Base-by-base conservation (phyloP, 2,329 filamentous ascomycete genomes). In the Ophiostoma tasmaniense region DNA sequence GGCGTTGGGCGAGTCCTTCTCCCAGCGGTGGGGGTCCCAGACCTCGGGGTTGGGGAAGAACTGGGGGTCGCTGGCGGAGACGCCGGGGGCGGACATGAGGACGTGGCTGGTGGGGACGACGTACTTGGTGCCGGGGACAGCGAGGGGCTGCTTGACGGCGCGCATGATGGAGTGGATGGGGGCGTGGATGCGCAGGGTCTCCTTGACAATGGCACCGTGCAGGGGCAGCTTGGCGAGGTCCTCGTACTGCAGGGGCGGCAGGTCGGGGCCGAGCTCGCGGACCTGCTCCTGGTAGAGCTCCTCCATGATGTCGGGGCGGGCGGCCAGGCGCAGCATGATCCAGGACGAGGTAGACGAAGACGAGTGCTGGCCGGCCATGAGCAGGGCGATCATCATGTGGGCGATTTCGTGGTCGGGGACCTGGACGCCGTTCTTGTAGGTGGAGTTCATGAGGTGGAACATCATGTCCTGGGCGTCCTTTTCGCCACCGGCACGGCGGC, bases 131-230 rank as follows among this genome's bases (percentile, higher is more conserved):
- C 90, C 91, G 37, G 92, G 88, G 33, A 97, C 86, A 13, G 88
- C 85, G 86, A 97, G 92, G 70, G 93, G 92, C 73, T 87, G 87
- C 82, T 94, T 97, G 78, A 97, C 94, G 74, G 91, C 90, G 75
- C 93, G 92, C 84, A 98, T 87, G 76, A 98, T 96, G 66, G 91
- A 95, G 84, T 97, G 93, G 75, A 98, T 97, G 0, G 93, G 93
- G 1, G 93, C 90, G 78, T 97, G 91, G 20, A 97, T 83, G 72
- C 93, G 90, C 52, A 97, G 89, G 2, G 93, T 96, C 80, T 97
- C 93, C 81, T 94, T 95, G 80, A 97, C 85, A 72, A 96, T 89
- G 74, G 92, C 90, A 74, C 89, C 84, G 82, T 96, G 91, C 25
- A 97, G 86, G 66, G 92, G 87, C 42, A 97, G 85, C 78, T 89